Conservation (phyloP, 139 green algal genomes). For the Medakamo hakoo region DNA sequence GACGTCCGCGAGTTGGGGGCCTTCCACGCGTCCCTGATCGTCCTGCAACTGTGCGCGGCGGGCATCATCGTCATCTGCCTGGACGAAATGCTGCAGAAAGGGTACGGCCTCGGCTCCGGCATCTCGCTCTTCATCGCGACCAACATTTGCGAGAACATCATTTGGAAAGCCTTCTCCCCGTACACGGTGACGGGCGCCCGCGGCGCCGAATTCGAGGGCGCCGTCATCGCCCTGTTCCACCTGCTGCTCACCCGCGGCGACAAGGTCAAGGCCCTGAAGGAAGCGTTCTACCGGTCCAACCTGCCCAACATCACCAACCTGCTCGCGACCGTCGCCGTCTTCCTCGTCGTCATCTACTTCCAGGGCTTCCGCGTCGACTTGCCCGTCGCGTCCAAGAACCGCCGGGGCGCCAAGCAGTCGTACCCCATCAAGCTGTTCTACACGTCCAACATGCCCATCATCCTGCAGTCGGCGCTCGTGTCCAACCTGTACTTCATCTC, state of each 20-base stretch:
- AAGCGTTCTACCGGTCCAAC: conserved; percentile 95
- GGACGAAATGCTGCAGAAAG: conserved; percentile 95
- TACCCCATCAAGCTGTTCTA: conserved; percentile 99
- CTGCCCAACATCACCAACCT: conserved; percentile 97
- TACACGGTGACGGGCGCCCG: conserved; percentile 42
- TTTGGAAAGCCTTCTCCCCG: conserved; percentile 97
- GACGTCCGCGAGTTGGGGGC: conserved; percentile 83
- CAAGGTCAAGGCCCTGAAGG: conserved; percentile 60
- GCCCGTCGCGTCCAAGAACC: conserved; percentile 83
- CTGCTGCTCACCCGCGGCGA: conserved; percentile 83
- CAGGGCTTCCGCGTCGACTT: conserved; percentile 98
- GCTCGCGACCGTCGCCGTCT: conserved; percentile 87
- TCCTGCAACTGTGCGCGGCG: conserved; percentile 89
- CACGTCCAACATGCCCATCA: conserved; percentile 99
- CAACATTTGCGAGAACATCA: conserved; percentile 99
- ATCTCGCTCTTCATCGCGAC: conserved; percentile 99
- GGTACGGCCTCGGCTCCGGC: conserved; percentile 91
- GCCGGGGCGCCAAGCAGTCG: conserved; percentile 58
- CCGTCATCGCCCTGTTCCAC: conserved; percentile 94
- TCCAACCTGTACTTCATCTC: conserved; percentile 99
- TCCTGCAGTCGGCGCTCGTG: conserved; percentile 95
- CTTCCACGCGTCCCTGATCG: conserved; percentile 87
- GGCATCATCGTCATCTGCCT: conserved; percentile 98
- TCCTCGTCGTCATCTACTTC: conserved; percentile 98
- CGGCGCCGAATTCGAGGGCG: conserved; percentile 95